phyloP scores from a whole-genome alignment of 2,329 filamentous ascomycete genomes.

The Talaromyces funiculosus region DNA sequence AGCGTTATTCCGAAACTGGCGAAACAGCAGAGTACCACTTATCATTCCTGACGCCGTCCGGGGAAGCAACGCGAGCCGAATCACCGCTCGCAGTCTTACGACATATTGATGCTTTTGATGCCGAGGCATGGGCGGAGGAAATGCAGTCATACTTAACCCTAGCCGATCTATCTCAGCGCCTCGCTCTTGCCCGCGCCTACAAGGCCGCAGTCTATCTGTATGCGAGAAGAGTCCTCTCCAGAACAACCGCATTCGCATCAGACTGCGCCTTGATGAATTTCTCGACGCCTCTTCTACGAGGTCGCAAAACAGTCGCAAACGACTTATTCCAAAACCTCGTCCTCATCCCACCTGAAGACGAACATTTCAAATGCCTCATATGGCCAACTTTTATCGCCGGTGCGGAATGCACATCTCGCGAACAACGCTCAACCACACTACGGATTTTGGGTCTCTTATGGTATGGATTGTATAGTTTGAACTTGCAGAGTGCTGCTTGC shows the following conservation, averaged over 20 bases:
- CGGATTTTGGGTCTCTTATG: constrained; percentile 31
- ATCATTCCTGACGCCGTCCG: constrained; percentile 22
- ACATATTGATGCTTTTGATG: constrained; percentile 36
- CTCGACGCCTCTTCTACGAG: neutral
- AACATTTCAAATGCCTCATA: constrained; percentile 40
- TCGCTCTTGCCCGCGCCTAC: constrained; percentile 42
- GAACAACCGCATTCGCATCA: neutral
- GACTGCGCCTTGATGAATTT: neutral
- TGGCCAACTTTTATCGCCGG: constrained; percentile 43
- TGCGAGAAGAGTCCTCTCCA: constrained; percentile 33
- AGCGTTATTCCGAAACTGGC: constrained; percentile 30
- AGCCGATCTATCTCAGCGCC: constrained; percentile 41
- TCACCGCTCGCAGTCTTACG: constrained; percentile 29
- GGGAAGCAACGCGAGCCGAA: constrained; percentile 25
- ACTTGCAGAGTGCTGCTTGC: constrained; percentile 37
- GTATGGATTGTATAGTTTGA: constrained; percentile 32
- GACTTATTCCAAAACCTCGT: constrained; percentile 33
- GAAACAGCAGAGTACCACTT: constrained; percentile 22
- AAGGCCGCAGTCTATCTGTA: constrained; percentile 38
- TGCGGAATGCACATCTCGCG: constrained; percentile 31
- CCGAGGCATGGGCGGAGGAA: constrained; percentile 32
- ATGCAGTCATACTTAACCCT: constrained; percentile 42
- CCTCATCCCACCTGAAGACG: constrained; percentile 29
- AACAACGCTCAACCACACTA: constrained; percentile 30
- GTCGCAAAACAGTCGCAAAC: constrained; percentile 19